Evolutionary conservation across 75 land plant genomes (phyloP).

Genomic region (Adiantum capillusveneris): DNA sequence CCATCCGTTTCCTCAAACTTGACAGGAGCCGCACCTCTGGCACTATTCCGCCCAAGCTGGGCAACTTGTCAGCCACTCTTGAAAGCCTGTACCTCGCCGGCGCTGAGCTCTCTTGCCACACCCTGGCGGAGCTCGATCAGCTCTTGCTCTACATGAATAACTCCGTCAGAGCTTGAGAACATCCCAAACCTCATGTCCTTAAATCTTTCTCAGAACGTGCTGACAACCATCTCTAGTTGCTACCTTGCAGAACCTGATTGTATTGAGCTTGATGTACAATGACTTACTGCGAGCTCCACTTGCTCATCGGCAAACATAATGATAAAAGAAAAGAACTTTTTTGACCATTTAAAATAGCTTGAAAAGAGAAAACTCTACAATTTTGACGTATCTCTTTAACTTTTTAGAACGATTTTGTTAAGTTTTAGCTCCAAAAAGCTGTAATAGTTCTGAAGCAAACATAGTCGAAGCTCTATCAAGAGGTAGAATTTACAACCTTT

Average conservation of each 20-base stretch:
- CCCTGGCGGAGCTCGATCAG: conserved; percentile 45
- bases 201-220: conserved; percentile 50
- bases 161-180: conserved; percentile 28
- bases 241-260: conserved; percentile 19
- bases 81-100: conserved; percentile 49
- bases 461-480: no score
- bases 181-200: conserved; percentile 29
- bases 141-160: conserved; percentile 56
- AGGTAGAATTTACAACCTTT: no score
- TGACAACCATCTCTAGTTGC: conserved; percentile 38
- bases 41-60: conserved; percentile 42
- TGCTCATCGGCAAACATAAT: no score
- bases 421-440: no score
- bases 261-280: conserved; percentile 56
- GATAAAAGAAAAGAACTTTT: no score
- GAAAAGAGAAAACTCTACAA: no score
- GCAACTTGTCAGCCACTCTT: conserved; percentile 30
- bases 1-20: conserved; percentile 53
- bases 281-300: no score
- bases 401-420: no score
- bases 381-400: no score
- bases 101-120: conserved; percentile 40
- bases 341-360: no score
- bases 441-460: no score
- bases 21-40: conserved; percentile 57